Evolutionary conservation across 2,329 filamentous ascomycete species (phyloP).

Genomic region (Cladosporium sp.): DNA sequence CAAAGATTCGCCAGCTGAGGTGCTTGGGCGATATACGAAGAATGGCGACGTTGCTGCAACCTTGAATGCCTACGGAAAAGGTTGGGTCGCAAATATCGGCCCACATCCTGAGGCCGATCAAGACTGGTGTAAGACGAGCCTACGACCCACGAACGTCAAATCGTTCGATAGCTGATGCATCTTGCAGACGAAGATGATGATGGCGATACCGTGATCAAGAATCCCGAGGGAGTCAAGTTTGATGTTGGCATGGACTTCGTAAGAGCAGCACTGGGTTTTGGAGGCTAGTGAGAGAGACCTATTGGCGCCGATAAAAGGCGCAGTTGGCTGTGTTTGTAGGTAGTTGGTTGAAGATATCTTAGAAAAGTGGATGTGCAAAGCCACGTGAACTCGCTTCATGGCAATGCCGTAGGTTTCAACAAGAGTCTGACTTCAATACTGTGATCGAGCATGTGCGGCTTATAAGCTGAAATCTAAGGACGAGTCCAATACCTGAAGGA

Average conservation of each 20-base stretch:
- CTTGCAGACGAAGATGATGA: slow-evolving; percentile 1
- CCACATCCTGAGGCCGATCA: slow-evolving; percentile 22
- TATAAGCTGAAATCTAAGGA: no score
- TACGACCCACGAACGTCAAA: not conserved
- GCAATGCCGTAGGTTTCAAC: no score
- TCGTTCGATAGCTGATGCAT: not conserved
- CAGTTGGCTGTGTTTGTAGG: no score
- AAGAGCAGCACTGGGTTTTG: not conserved
- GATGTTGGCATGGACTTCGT: slow-evolving; percentile 1
- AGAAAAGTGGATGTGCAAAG: no score
- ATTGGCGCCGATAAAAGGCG: no score
- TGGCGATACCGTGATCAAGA: not conserved
- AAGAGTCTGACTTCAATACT: no score
- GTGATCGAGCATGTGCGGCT: no score
- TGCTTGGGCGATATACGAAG: slow-evolving; percentile 20
- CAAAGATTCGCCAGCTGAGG: slow-evolving; percentile 13
- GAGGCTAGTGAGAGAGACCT: no score
- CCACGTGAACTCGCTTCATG: no score
- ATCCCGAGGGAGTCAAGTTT: not conserved
- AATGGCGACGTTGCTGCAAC: slow-evolving; percentile 19
- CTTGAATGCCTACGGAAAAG: slow-evolving; percentile 17
- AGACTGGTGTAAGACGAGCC: slow-evolving; percentile 20
- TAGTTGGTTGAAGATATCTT: no score
- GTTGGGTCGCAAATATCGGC: slow-evolving; percentile 21
- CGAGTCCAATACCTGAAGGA: no score